phyloP scores from a whole-genome alignment of 2,329 filamentous ascomycete genomes.

The Boeremia lycopersici region DNA sequence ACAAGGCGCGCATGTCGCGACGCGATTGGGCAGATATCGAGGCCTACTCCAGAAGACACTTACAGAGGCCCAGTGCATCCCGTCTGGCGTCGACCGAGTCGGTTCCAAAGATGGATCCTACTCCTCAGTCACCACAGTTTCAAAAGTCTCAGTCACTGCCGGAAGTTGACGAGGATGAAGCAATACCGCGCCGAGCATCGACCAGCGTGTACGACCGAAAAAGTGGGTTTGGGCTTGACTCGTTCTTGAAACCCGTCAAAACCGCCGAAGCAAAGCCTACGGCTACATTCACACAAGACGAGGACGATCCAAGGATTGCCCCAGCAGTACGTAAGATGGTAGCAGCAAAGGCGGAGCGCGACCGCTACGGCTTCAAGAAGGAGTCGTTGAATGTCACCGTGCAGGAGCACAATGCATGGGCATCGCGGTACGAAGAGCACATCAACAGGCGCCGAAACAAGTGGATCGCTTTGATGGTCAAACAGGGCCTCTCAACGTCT shows the following conservation, averaged over 20 bases:
- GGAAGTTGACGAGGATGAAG: slow-evolving; percentile 43
- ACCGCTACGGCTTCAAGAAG: slow-evolving; percentile 93
- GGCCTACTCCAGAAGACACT: slow-evolving; percentile 38
- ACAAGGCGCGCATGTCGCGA: slow-evolving; percentile 39
- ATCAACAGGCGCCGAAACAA: slow-evolving; percentile 77
- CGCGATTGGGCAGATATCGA: slow-evolving; percentile 45
- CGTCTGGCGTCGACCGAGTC: slow-evolving; percentile 26
- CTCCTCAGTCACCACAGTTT: slow-evolving; percentile 28
- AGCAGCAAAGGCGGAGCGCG: slow-evolving; percentile 57
- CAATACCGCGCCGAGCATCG: slow-evolving; percentile 43
- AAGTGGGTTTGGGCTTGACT: slow-evolving; percentile 25
- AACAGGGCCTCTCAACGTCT: slow-evolving; percentile 74
- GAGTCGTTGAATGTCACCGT: slow-evolving; percentile 77
- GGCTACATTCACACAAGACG: slow-evolving; percentile 10
- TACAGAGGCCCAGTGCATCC: slow-evolving; percentile 27
- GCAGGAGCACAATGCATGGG: slow-evolving; percentile 83
- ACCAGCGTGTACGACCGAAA: slow-evolving; percentile 44
- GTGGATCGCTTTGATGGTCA: slow-evolving; percentile 79
- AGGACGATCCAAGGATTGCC: slow-evolving; percentile 8
- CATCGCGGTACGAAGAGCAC: slow-evolving; percentile 74
- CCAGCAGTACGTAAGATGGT: slow-evolving; percentile 25
- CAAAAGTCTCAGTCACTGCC: slow-evolving; percentile 37
- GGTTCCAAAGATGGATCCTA: slow-evolving; percentile 10
- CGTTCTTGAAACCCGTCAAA: slow-evolving; percentile 10
- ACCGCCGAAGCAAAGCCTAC: slow-evolving; percentile 3